phyloP scores from a whole-genome alignment of 768 basidiomycete genomes.

The Leucosporidium scottii region DNA sequence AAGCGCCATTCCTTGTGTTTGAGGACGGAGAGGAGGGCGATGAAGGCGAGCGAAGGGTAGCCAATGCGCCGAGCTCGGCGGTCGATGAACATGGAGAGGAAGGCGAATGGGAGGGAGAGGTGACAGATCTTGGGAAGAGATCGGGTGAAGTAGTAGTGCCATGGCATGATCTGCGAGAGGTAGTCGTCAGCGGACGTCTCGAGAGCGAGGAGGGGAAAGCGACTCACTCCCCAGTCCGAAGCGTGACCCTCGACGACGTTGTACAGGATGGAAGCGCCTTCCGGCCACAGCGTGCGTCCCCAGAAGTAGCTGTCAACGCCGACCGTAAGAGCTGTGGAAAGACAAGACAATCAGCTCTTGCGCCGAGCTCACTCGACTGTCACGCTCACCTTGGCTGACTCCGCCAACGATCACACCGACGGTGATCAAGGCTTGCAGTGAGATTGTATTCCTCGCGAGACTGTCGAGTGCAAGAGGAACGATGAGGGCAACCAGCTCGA shows the following conservation, averaged over 20 bases:
- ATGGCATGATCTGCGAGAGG: conserved; percentile 58
- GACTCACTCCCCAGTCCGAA: conserved; percentile 81
- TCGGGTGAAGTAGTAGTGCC: conserved; percentile 57
- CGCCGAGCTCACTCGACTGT: conserved; percentile 36
- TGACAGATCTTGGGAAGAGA: conserved; percentile 74
- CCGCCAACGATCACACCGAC: conserved; percentile 44
- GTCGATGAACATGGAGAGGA: conserved; percentile 52
- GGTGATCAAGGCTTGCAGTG: conserved; percentile 13
- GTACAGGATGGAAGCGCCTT: conserved; percentile 67
- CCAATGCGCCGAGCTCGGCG: conserved; percentile 51
- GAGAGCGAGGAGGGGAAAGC: background rate
- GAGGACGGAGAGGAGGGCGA: conserved; percentile 62
- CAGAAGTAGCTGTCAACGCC: conserved; percentile 81
- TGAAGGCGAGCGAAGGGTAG: conserved; percentile 51
- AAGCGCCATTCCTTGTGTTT: conserved; percentile 99
- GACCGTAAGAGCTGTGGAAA: conserved; percentile 52
- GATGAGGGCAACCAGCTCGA: conserved; percentile 67
- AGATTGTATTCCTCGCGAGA: conserved; percentile 16
- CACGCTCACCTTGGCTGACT: conserved; percentile 64
- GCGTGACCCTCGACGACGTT: conserved; percentile 83
- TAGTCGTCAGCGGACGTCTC: conserved; percentile 11
- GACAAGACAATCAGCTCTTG: background rate
- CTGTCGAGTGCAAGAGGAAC: conserved; percentile 49
- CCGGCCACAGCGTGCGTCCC: conserved; percentile 71
- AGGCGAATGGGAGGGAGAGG: conserved; percentile 55